These are phyloP conservation scores for Lenzites betulinus DNA, from an alignment of 768 basidiomycete species.

Conservation along the genomic window DNA sequence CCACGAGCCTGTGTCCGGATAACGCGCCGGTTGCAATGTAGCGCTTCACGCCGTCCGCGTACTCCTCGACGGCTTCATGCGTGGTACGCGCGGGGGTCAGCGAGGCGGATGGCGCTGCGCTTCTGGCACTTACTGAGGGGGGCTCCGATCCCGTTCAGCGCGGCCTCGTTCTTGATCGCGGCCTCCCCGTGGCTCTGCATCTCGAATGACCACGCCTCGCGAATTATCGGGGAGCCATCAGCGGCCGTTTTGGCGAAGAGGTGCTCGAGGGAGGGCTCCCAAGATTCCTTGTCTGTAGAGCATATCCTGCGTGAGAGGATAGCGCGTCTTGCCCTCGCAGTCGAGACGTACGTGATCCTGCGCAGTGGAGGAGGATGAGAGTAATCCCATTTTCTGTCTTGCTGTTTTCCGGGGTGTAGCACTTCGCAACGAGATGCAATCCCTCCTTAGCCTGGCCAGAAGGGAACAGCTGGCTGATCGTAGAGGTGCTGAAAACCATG, in stretches of 20 bases:
- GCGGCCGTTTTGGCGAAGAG: neutral
- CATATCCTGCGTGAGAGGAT: no score
- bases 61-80: slow-evolving; percentile 13
- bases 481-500: neutral
- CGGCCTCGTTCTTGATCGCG: neutral
- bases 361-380: slow-evolving; percentile 10
- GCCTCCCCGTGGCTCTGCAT: slow-evolving; percentile 19
- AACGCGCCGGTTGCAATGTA: slow-evolving; percentile 1
- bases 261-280: slow-evolving; percentile 7
- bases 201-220: slow-evolving; percentile 21
- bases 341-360: slow-evolving; percentile 6
- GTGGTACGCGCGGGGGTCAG: neutral
- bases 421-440: slow-evolving; percentile 2
- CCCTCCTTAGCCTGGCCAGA: neutral
- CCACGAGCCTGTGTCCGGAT: slow-evolving; percentile 5
- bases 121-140: neutral
- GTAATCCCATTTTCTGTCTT: neutral
- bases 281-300: slow-evolving; percentile 16
- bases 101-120: neutral
- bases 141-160: neutral
- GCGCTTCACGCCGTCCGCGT: neutral
- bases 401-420: neutral
- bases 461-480: neutral
- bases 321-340: neutral
- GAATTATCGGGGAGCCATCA: neutral